Evolutionary conservation across 768 basidiomycete genomes (phyloP), one percentile per base, ranked within the genome.

Genomic region (Russula sp.): DNA sequence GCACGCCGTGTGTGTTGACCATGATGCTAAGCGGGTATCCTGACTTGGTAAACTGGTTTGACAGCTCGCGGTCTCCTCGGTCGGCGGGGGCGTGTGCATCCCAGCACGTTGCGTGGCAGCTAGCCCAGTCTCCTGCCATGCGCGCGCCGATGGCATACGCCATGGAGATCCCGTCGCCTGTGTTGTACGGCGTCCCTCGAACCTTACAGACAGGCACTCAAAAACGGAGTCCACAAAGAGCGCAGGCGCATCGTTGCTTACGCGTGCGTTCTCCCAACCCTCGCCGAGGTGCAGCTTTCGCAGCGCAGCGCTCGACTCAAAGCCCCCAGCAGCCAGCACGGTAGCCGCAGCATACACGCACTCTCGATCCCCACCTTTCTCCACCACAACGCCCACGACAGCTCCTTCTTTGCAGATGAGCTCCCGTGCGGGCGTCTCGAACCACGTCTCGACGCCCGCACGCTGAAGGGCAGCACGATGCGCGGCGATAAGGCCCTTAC

Each of bases 11-110:
- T 0, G 75, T 68, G 67, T 87, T 88, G 29, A 86, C 71, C 86
- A 86, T 87, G 61, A 88, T 76, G 1, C 86, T 86, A 10, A 87
- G 74, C 3, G 87, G 85, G 67, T 88, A 87, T 1, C 87, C 84
- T 10, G 85, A 87, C 71, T 88, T 88, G 7, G 86, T 88, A 70
- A 77, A 86, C 64, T 86, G 84, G 69, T 89, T 88, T 60, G 82
- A 85, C 58, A 86, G 70, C 50, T 75, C 74, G 53, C 84, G 81
- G 59, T 82, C 76, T 20, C 86, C 86, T 16, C 73, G 69, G 36
- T 82, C 73, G 20, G 71, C 61, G 1, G 79, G 73, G 1, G 85
- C 82, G 66, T 85, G 25, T 29, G 25, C 25, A 29, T 29, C 25
- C 25, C 25, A 29, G 67, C 80, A 81, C 5, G 85, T 86, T 61